These are phyloP conservation scores for Clitopilus passeckerianus DNA, from an alignment of 768 basidiomycete species.

Conservation along the genomic window DNA sequence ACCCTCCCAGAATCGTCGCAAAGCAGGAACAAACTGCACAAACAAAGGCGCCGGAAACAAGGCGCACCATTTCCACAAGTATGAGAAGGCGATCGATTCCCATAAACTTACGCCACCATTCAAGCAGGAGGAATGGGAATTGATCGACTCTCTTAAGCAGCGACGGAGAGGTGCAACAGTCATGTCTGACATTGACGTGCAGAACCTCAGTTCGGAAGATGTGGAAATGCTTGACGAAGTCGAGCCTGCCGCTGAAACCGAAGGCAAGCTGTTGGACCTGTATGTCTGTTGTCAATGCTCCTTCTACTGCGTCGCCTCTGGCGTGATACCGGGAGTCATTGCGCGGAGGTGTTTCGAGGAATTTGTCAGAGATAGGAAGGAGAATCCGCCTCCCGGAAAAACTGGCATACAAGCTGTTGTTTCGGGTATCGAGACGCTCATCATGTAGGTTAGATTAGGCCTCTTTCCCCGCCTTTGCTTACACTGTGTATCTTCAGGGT, in stretches of 20 bases:
- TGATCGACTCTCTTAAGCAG: conserved; percentile 43
- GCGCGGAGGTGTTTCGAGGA: conserved; percentile 58
- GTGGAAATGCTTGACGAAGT: conserved; percentile 25
- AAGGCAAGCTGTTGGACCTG: conserved; percentile 64
- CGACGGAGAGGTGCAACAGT: conserved; percentile 38
- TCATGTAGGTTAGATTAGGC: conserved; percentile 42
- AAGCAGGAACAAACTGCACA: conserved; percentile 44
- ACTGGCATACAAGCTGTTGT: conserved; percentile 50
- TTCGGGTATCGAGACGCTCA: conserved; percentile 59
- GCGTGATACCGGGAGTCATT: conserved; percentile 70
- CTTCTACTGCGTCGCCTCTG: conserved; percentile 65
- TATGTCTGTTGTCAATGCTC: conserved; percentile 86
- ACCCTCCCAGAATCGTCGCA: conserved; percentile 52
- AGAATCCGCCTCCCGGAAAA: conserved; percentile 54
- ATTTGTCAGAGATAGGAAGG: conserved; percentile 54
- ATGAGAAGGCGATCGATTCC: conserved; percentile 67
- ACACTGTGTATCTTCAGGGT: conserved; percentile 36
- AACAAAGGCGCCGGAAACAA: conserved; percentile 46
- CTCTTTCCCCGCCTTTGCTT: neutral
- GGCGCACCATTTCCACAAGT: conserved; percentile 82
- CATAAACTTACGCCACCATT: conserved; percentile 59
- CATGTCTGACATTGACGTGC: conserved; percentile 36
- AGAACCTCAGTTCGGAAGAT: conserved; percentile 29
- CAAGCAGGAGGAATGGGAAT: conserved; percentile 56
- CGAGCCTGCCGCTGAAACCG: conserved; percentile 32